phyloP scores from a whole-genome alignment of 345 rosid species.

The Populus pruinosa region DNA sequence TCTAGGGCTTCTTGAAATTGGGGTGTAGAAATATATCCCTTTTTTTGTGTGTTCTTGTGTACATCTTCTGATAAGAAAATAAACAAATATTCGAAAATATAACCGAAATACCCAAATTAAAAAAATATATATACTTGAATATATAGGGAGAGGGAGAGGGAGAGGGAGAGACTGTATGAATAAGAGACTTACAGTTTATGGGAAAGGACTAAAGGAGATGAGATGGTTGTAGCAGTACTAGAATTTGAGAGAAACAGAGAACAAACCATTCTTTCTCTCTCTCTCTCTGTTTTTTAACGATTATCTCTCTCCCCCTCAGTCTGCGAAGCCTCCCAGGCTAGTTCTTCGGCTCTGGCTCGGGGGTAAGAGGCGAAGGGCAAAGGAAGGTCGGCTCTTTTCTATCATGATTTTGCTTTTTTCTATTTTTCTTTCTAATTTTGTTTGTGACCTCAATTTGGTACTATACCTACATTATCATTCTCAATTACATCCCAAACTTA shows the following conservation, averaged over 20 bases:
- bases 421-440: too few relatives aligned
- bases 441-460: too few relatives aligned
- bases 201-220: slow-evolving; percentile 44
- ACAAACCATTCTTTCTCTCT: slow-evolving; percentile 25
- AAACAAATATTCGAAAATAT: neutral
- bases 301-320: too few relatives aligned
- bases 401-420: too few relatives aligned
- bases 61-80: slow-evolving; percentile 23
- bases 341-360: too few relatives aligned
- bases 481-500: too few relatives aligned
- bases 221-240: slow-evolving; percentile 9
- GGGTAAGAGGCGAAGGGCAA: too few relatives aligned
- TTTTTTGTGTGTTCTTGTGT: slow-evolving; percentile 15
- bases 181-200: slow-evolving; percentile 41
- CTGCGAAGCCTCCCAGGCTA: too few relatives aligned
- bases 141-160: neutral
- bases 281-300: too few relatives aligned
- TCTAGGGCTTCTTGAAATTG: slow-evolving; percentile 30
- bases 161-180: neutral
- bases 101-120: neutral
- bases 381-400: too few relatives aligned
- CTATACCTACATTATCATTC: too few relatives aligned
- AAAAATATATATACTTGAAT: neutral
- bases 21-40: slow-evolving; percentile 14
- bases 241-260: slow-evolving; percentile 55